Conservation (phyloP, 2,329 filamentous ascomycete genomes). For the Calonectria montana region DNA sequence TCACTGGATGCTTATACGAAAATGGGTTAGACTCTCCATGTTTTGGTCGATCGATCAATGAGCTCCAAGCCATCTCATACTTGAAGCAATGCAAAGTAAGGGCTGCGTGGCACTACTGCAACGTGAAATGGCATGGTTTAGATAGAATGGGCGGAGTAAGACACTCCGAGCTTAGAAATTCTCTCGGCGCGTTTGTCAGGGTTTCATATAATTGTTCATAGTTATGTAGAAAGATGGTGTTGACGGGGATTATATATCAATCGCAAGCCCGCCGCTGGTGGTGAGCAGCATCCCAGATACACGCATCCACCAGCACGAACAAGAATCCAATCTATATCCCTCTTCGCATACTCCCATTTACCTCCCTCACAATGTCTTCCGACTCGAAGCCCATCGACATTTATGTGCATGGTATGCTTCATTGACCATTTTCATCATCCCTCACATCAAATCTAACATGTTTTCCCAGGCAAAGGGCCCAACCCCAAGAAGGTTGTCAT, state of each 20-base stretch:
- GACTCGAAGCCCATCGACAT: slow-evolving; percentile 31
- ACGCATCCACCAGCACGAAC: not conserved
- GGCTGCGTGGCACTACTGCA: not conserved
- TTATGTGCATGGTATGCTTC: slow-evolving; percentile 27
- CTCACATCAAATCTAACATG: not conserved
- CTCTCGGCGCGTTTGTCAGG: not conserved
- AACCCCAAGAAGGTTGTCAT: slow-evolving; percentile 49
- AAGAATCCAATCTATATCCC: not conserved
- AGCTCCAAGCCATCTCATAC: not conserved
- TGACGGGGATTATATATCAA: not conserved
- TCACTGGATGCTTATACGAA: not conserved
- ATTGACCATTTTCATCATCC: not conserved
- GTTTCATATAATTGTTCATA: too few relatives aligned
- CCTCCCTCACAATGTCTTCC: slow-evolving; percentile 22
- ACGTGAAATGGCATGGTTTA: not conserved
- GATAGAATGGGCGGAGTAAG: not conserved
- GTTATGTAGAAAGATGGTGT: not conserved
- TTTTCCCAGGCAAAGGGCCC: slow-evolving; percentile 38
- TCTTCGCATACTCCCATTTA: not conserved
- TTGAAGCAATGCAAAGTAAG: not conserved
- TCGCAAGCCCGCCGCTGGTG: too few relatives aligned
- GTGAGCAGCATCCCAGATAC: not conserved
- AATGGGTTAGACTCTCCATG: not conserved
- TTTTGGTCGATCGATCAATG: not conserved
- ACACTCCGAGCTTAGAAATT: not conserved